These are phyloP conservation scores for Verticillium tricorpus DNA, from an alignment of 2,329 filamentous ascomycete genomes.

Conservation along the genomic window DNA sequence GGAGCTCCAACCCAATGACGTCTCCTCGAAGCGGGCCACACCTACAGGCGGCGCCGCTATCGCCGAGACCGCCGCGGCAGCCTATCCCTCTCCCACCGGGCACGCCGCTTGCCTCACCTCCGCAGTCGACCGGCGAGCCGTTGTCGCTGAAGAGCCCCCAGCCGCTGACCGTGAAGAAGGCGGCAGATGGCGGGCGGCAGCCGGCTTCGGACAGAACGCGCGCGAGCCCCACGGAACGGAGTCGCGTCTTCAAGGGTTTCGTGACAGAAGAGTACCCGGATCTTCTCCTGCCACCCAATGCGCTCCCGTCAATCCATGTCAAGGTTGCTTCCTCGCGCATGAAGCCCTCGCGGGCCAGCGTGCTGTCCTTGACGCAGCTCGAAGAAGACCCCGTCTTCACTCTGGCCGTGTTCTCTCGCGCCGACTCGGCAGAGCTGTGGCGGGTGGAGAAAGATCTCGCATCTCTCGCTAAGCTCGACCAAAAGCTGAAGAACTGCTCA, in stretches of 20 bases:
- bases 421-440: constrained; percentile 78
- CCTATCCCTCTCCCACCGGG: constrained; percentile 69
- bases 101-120: constrained; percentile 58
- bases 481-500: constrained; percentile 70
- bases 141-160: constrained; percentile 26
- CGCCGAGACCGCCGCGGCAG: constrained; percentile 69
- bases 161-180: constrained; percentile 28
- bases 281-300: constrained; percentile 80
- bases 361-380: constrained; percentile 71
- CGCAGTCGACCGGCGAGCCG: constrained; percentile 14
- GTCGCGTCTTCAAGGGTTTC: constrained; percentile 68
- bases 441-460: constrained; percentile 86
- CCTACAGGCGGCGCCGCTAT: constrained; percentile 51
- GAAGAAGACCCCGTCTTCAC: constrained; percentile 96
- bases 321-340: constrained; percentile 92
- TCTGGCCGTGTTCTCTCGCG: constrained; percentile 75
- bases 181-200: constrained; percentile 13
- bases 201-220: constrained; percentile 22
- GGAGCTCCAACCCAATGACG: background rate
- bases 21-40: background rate
- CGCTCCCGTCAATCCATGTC: constrained; percentile 78
- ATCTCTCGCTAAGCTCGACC: constrained; percentile 77
- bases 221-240: constrained; percentile 38
- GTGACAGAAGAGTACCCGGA: constrained; percentile 84
- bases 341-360: constrained; percentile 82